These are phyloP conservation scores for Microbotryum saponariae DNA, from an alignment of 1,284 basidiomycete species.

Conservation along the genomic window DNA sequence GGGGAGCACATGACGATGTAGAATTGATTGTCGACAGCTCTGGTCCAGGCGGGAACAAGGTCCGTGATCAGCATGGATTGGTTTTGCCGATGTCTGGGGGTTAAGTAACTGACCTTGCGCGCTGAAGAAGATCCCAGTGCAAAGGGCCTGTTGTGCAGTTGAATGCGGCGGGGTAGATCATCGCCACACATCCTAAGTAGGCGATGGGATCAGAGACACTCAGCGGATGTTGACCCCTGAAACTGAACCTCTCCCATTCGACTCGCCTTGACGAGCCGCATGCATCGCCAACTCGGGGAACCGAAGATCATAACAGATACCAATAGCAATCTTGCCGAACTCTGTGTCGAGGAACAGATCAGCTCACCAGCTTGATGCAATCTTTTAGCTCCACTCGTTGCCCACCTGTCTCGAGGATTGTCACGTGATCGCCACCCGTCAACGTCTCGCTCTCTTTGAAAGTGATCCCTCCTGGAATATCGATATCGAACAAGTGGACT, in stretches of 20 bases:
- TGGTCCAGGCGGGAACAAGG: constrained; percentile 38
- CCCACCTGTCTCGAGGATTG: constrained; percentile 79
- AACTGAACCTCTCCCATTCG: neutral
- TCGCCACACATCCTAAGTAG: neutral
- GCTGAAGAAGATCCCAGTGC: constrained; percentile 90
- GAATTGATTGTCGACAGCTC: constrained; percentile 92
- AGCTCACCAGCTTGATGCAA: neutral
- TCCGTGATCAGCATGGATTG: neutral
- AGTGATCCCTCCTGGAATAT: constrained; percentile 90
- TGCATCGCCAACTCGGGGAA: constrained; percentile 95
- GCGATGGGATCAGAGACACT: neutral
- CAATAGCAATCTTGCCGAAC: constrained; percentile 80
- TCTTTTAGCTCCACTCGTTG: too few species aligned
- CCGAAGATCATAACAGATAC: constrained; percentile 84
- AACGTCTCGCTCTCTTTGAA: constrained; percentile 98
- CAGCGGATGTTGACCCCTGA: neutral
- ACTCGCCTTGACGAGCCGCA: constrained; percentile 69
- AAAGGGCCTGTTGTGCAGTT: constrained; percentile 87
- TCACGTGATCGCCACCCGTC: constrained; percentile 66
- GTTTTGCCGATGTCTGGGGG: neutral
- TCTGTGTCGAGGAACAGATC: constrained; percentile 45
- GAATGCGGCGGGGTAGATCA: constrained; percentile 63
- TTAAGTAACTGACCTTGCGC: constrained; percentile 56
- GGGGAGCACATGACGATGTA: constrained; percentile 94
- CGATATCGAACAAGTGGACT: constrained; percentile 95